Percentiles rank a stretch among this genome's conserved stretches.
These are phyloP conservation scores for Pistacia vera DNA, from an alignment of 345 rosid genomes.

Conservation along the genomic window DNA sequence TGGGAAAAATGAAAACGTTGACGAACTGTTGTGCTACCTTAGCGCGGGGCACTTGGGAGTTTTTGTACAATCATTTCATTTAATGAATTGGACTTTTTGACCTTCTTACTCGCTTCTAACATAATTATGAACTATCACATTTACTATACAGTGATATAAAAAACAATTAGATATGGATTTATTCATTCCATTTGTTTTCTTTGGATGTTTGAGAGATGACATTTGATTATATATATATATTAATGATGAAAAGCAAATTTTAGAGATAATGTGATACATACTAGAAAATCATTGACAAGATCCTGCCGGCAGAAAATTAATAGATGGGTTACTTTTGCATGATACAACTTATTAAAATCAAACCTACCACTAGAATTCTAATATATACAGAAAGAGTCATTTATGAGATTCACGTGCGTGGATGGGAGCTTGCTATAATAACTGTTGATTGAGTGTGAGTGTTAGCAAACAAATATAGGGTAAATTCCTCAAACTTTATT, in stretches of 20 bases:
- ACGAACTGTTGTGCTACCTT: too few relatives aligned
- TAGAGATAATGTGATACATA: too few relatives aligned
- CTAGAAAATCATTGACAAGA: background rate
- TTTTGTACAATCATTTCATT: too few relatives aligned
- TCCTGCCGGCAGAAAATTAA: background rate
- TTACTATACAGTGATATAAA: too few relatives aligned
- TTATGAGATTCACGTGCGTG: background rate
- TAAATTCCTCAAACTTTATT: too few relatives aligned
- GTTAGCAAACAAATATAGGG: slow-evolving; percentile 1
- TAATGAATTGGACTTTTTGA: background rate
- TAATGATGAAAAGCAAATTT: too few relatives aligned
- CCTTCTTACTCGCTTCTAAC: too few relatives aligned
- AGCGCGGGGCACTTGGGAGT: too few relatives aligned
- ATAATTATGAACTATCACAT: background rate
- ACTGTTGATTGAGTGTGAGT: background rate
- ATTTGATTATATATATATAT: too few relatives aligned
- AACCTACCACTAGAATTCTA: too few relatives aligned
- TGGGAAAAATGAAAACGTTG: background rate
- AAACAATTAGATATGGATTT: too few relatives aligned
- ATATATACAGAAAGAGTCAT: background rate
- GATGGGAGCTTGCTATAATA: background rate
- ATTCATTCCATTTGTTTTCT: background rate
- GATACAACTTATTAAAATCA: too few relatives aligned
- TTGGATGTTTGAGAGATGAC: background rate
- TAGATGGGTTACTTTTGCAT: background rate